phyloP scores from a whole-genome alignment of 768 basidiomycete species.

The Suillus subluteus region DNA sequence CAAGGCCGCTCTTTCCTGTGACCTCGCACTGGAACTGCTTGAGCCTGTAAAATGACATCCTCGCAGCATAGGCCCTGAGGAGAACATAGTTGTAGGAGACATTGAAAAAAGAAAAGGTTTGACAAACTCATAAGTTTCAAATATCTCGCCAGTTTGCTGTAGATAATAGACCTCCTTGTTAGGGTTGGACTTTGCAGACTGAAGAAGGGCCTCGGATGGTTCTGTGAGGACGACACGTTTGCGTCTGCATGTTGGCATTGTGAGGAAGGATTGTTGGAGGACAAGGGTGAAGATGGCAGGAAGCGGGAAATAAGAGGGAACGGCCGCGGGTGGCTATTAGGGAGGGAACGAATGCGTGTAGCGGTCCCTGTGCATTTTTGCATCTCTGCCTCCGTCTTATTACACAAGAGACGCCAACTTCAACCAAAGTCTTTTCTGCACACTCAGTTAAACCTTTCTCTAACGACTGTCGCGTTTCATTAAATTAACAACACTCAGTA shows the following conservation, averaged over 20 bases:
- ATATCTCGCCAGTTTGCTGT: slow-evolving; percentile 95
- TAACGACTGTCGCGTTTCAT: slow-evolving; percentile 1
- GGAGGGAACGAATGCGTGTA: slow-evolving; percentile 55
- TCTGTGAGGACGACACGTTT: slow-evolving; percentile 89
- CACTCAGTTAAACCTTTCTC: slow-evolving; percentile 7
- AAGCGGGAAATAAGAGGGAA: slow-evolving; percentile 64
- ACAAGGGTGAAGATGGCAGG: slow-evolving; percentile 47
- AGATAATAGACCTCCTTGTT: slow-evolving; percentile 88
- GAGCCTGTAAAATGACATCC: slow-evolving; percentile 92
- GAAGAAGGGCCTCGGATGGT: slow-evolving; percentile 71
- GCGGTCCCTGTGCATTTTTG: slow-evolving; percentile 35
- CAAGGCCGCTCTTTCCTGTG: slow-evolving; percentile 89
- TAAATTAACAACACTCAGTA: not conserved
- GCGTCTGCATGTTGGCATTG: slow-evolving; percentile 88
- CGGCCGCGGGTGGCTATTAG: slow-evolving; percentile 56
- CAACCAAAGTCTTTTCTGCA: slow-evolving; percentile 18
- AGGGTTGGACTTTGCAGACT: slow-evolving; percentile 64
- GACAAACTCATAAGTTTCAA: slow-evolving; percentile 92
- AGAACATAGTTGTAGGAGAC: slow-evolving; percentile 17
- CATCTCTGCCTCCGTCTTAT: slow-evolving; percentile 24
- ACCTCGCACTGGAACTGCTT: slow-evolving; percentile 98
- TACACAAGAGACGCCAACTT: slow-evolving; percentile 25
- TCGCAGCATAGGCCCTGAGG: slow-evolving; percentile 76
- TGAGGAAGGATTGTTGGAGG: slow-evolving; percentile 45
- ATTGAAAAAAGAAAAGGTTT: slow-evolving; percentile 30